These are phyloP conservation scores for Diaporthe sp. DNA, from an alignment of 2,329 filamentous ascomycete genomes.

Conservation along the genomic window DNA sequence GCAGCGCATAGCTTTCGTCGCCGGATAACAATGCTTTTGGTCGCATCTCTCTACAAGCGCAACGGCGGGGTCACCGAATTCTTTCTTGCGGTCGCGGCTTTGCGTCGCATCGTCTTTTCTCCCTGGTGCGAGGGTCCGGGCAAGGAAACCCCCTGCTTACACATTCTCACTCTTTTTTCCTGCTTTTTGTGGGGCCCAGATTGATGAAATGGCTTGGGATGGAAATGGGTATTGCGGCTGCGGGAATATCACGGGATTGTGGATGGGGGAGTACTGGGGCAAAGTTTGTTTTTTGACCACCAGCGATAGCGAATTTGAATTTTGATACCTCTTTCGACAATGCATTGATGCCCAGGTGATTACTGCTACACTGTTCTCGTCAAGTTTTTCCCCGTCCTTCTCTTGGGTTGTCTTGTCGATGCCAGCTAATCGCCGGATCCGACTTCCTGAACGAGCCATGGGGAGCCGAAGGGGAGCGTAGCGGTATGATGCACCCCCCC, in stretches of 20 bases:
- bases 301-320: conserved; percentile 23
- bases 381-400: background rate
- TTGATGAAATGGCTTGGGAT: background rate
- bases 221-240: background rate
- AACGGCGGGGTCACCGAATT: background rate
- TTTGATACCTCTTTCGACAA: conserved; percentile 10
- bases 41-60: background rate
- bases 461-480: background rate
- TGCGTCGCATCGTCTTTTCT: background rate
- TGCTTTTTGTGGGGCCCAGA: conserved; percentile 5
- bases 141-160: background rate
- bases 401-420: background rate
- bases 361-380: background rate
- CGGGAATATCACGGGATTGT: conserved; percentile 28
- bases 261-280: background rate
- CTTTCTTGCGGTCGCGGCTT: background rate
- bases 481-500: background rate
- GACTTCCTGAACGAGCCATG: background rate
- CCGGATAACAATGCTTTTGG: background rate
- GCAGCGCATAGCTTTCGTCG: background rate
- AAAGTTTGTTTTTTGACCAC: background rate
- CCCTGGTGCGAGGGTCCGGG: background rate
- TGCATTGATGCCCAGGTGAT: conserved; percentile 7
- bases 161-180: background rate
- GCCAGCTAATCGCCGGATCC: background rate